These are phyloP conservation scores for Malbranchea zuffiana DNA, from an alignment of 2,329 filamentous ascomycete species.

Conservation along the genomic window DNA sequence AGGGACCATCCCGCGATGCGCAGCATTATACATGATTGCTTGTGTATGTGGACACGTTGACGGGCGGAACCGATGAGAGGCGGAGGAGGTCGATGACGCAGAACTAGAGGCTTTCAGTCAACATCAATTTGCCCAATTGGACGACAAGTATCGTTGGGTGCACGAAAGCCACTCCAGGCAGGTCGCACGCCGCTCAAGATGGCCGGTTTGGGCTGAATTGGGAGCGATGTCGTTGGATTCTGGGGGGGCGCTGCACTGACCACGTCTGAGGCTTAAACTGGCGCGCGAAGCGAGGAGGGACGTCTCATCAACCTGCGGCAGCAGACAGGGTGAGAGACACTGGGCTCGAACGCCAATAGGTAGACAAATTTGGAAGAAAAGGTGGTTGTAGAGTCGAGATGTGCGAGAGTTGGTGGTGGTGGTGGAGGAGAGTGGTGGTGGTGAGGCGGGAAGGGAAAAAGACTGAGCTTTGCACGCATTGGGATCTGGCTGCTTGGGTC, in stretches of 20 bases:
- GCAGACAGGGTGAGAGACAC: not conserved
- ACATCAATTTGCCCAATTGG: too few species aligned
- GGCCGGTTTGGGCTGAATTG: not conserved
- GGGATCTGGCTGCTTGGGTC: too few species aligned
- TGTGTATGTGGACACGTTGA: too few species aligned
- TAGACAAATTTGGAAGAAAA: not conserved
- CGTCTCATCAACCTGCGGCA: slow-evolving; percentile 1
- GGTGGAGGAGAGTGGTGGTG: not conserved
- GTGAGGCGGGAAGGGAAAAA: not conserved
- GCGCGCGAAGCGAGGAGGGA: slow-evolving; percentile 27
- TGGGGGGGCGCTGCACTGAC: slow-evolving; percentile 9
- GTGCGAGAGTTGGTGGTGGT: too few species aligned
- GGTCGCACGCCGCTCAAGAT: slow-evolving; percentile 1
- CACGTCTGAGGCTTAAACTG: slow-evolving; percentile 23
- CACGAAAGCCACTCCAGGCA: not conserved
- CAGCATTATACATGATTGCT: slow-evolving; percentile 69
- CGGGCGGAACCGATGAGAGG: not conserved
- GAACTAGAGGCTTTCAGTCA: too few species aligned
- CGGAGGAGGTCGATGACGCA: not conserved
- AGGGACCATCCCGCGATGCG: slow-evolving; percentile 68
- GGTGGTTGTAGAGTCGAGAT: not conserved
- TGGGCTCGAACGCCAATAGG: not conserved
- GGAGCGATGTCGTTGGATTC: slow-evolving; percentile 7
- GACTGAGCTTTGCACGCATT: not conserved
- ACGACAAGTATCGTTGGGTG: not conserved